Evolutionary conservation across 2,329 filamentous ascomycete genomes (phyloP), one percentile per base, ranked within the genome.

Genomic region (Zymoseptoria ardabiliae): DNA sequence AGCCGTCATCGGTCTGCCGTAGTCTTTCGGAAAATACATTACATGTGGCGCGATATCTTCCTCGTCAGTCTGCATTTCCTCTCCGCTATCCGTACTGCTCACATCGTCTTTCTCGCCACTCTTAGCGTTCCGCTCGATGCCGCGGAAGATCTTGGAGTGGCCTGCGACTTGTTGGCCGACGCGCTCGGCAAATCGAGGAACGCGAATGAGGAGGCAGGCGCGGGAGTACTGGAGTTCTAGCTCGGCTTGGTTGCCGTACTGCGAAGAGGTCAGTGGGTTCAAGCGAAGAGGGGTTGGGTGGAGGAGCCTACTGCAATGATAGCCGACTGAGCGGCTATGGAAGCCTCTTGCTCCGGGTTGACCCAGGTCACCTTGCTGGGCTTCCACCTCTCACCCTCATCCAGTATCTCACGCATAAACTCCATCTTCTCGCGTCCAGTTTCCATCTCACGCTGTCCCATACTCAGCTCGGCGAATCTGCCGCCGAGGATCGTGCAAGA

Each of bases 181-280:
- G 25, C 25, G 25, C 25, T 28, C 25, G 7, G 25, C 25, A 8
- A 28, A 28, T 28, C 25, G 35, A 49, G 56, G 56, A 10, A 58
- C 25, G 11, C 51, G 30, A 17, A 58, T 58, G 21, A 58, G 56
- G 50, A 58, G 53, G 10, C 35, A 35, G 28, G 56, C 56, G 7
- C 50, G 28, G 19, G 56, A 45, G 21, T 58, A 58, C 13, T 17
- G 30, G 1, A 54, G 17, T 10, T 19, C 30, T 13, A 50, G 30
- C 56, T 52, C 13, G 13, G 50, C 23, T 54, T 52, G 35, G 19
- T 58, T 54, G 51, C 51, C 56, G 22, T 54, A 54, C 56, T 54
- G 20, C 9, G 19, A 8, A 30, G 3, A n/a, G 2, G 22, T 58
- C 21, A 58, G 56, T n/a, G 25, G 3, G 19, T 9, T 25, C 17